Percentiles rank a stretch among this genome's conserved stretches.
Conservation (phyloP, 352 stramenopile genomes). For the Phytophthora nicotianae region DNA sequence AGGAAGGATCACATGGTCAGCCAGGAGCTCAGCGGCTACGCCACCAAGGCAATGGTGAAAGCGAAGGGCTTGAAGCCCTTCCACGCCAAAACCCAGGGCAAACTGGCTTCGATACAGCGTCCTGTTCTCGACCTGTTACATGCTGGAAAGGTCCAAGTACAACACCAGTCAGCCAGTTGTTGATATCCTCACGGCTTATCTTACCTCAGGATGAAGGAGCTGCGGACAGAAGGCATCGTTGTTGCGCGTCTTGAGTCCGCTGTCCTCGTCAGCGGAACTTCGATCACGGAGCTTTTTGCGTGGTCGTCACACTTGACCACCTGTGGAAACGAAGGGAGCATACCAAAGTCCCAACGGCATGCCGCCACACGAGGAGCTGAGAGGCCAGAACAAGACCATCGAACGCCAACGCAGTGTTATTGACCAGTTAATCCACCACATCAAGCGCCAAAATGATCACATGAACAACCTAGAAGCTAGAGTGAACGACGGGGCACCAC, state of each 20-base stretch:
- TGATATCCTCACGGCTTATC: background rate
- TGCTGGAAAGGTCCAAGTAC: conserved; percentile 4
- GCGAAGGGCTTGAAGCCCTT: conserved; percentile 2
- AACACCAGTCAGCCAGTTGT: background rate
- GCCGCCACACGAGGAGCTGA: too few species aligned
- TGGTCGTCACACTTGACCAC: conserved; percentile 1
- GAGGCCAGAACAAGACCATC: conserved; percentile 2
- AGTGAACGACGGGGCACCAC: background rate
- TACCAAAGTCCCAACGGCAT: too few species aligned
- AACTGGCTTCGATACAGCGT: background rate
- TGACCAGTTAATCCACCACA: too few species aligned
- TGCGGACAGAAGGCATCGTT: background rate
- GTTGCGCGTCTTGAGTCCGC: background rate
- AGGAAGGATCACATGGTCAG: background rate
- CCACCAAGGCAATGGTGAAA: background rate
- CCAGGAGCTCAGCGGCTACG: background rate
- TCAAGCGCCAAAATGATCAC: conserved; percentile 11
- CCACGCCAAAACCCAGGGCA: conserved; percentile 5
- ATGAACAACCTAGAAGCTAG: conserved; percentile 11
- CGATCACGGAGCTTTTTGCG: conserved; percentile 6
- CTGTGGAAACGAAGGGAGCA: too few species aligned
- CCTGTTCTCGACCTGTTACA: conserved; percentile 17
- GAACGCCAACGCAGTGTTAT: conserved; percentile 18
- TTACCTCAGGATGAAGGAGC: background rate
- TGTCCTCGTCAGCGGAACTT: background rate